Base-by-base conservation (phyloP, 2,329 filamentous ascomycete genomes). In the Phoma herbarum region DNA sequence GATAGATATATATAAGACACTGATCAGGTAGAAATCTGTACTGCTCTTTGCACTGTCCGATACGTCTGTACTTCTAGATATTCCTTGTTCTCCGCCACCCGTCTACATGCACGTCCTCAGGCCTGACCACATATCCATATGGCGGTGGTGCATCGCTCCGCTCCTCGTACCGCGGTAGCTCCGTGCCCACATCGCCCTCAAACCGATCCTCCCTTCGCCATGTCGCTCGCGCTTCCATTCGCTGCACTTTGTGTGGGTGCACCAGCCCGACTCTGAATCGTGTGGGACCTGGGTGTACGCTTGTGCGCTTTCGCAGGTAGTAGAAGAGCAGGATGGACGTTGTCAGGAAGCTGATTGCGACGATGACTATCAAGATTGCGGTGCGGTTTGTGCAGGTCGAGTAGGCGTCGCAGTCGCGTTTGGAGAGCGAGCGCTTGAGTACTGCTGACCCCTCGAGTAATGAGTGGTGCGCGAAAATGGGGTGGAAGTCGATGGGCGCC, bases 1-100 rank as follows among this genome's bases (percentile, higher is more conserved):
- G 83, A 61, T 86, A 69, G 50, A 52, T 53, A 26, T 51, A 26
- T 16, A 14, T 26, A n/a, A 33, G 10, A 7, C 26, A 18, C 18
- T 16, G 16, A 6, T 39, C 26, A 35, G 25, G 33, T 43, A 50
- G 12, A n/a, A 25, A 23, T 16, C 2, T 2, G 46, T 46, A 7
- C n/a, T 33, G 43, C 43, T 31, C n/a, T 22, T 28, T 22, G 25
- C 26, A 28, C 35, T 23, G 18, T 35, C 9, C n/a, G 16, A n/a
- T 7, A n/a, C n/a, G n/a, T n/a, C n/a, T n/a, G n/a, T n/a, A n/a
- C n/a, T n/a, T n/a, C n/a, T n/a, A n/a, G n/a, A n/a, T n/a, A n/a
- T n/a, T n/a, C n/a, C n/a, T n/a, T n/a, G 9, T 16, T n/a, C 46
- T 39, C 28, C 50, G 42, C 31, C 10, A 50, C 9, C 22, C 22